A percentile compares a stretch with the other conserved stretches of the same genome.
These are phyloP conservation scores for Apiotrichum domesticum DNA, from an alignment of 1,284 basidiomycete genomes.

Conservation along the genomic window DNA sequence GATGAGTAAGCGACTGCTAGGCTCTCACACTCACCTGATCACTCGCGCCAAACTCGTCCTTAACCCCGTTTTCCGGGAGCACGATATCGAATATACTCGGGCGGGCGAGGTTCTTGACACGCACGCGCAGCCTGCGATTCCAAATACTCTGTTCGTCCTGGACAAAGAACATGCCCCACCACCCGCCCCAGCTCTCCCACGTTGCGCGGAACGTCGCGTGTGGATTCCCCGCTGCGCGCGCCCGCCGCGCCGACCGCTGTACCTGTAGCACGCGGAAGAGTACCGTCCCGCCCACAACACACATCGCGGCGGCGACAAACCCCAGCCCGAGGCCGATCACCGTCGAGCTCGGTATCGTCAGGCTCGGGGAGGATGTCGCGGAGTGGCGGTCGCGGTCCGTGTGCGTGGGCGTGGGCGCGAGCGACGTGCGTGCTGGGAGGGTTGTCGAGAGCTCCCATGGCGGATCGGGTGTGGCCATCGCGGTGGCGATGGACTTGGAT, in stretches of 20 bases:
- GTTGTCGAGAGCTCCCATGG: no score
- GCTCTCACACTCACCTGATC: constrained; percentile 4
- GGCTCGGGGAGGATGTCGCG: not conserved
- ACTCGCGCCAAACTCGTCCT: constrained; percentile 3
- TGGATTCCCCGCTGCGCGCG: constrained; percentile 1
- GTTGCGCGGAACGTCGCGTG: constrained; percentile 9
- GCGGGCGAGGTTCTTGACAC: not conserved
- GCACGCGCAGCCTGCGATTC: not conserved
- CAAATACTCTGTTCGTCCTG: not conserved
- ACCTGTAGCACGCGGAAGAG: constrained; percentile 11
- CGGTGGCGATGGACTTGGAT: no score
- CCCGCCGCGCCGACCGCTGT: not conserved
- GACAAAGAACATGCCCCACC: constrained; percentile 16
- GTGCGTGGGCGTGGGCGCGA: not conserved
- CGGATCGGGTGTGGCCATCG: no score
- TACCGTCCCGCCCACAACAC: constrained; percentile 7
- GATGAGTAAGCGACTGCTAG: not conserved
- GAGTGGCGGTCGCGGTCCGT: no score
- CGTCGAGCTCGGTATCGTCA: constrained; percentile 9
- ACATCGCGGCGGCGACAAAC: constrained; percentile 20
- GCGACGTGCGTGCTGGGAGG: not conserved
- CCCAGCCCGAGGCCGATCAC: constrained; percentile 25
- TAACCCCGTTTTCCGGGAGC: not conserved
- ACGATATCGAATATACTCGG: not conserved
- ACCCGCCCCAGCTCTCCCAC: constrained; percentile 19